A percentile compares a stretch with the other conserved stretches of the same genome.
These are phyloP conservation scores for Setaria viridis DNA, from an alignment of 202 grass and related monocot genomes.

Conservation along the genomic window DNA sequence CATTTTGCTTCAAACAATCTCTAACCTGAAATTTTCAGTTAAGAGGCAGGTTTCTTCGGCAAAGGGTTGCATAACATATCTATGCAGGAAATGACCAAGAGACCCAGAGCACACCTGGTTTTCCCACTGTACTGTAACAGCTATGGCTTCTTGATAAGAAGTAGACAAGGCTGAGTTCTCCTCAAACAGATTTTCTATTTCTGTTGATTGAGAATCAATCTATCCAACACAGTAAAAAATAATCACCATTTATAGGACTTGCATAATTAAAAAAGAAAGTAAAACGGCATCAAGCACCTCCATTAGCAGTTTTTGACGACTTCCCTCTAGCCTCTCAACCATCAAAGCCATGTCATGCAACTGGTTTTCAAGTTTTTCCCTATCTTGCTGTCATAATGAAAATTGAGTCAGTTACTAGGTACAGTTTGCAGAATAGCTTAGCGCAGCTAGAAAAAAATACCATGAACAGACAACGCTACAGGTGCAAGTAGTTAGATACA, in stretches of 20 bases:
- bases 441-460: conserved; percentile 29
- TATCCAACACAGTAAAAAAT: conserved; percentile 42
- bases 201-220: conserved; percentile 98
- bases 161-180: conserved; percentile 81
- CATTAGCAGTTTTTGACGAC: conserved; percentile 90
- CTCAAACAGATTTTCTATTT: conserved; percentile 95
- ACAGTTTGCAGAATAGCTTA: conserved; percentile 12
- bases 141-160: conserved; percentile 76
- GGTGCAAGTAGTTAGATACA: conserved; percentile 31
- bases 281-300: conserved; percentile 61
- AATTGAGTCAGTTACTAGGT: conserved; percentile 22
- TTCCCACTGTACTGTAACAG: conserved; percentile 84
- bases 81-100: conserved; percentile 25
- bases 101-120: conserved; percentile 61
- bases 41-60: conserved; percentile 30
- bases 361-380: conserved; percentile 90
- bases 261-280: conserved; percentile 41
- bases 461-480: conserved; percentile 17
- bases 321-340: conserved; percentile 91
- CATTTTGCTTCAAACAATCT: conserved; percentile 91
- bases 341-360: conserved; percentile 96
- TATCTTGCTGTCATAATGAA: conserved; percentile 67
- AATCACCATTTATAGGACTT: conserved; percentile 23
- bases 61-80: conserved; percentile 10
- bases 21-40: conserved; percentile 71